Evolutionary conservation across 306 rosid species (phyloP), one percentile per base, ranked within the genome.

Genomic region (Amphicarpaea edgeworthii): DNA sequence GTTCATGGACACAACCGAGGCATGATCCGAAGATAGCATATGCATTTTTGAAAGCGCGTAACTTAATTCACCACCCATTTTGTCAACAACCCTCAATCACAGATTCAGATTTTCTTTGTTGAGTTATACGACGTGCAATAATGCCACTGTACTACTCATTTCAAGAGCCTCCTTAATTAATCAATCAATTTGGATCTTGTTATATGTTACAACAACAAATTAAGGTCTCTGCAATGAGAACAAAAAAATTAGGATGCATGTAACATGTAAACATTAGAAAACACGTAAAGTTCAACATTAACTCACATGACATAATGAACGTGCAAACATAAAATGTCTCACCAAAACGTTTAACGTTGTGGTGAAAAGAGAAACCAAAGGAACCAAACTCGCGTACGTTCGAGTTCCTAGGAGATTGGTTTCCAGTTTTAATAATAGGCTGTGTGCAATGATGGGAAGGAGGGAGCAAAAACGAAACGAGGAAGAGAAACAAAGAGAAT

Each of bases 1-100:
- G 83, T 86, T 95, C 88, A 95, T 84, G 41, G 97, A 90, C 54
- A 95, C 91, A 45, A 95, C 91, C 8, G 97, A 90, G 30, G 92
- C 77, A 81, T 95, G 90, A 82, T 95, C 98, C 0, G 97, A 95
- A 68, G 96, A 61, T 45, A 92, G 21, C 81, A 38, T 73, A 78
- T 86, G 88, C 75, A 86, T 40, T 60, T 63, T 91, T 10, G 93
- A 41, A 21, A 87, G 43, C 19, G 50, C 65, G 54, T 49, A 53
- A 65, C 84, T 72, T 84, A 88, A 70, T 17, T 72, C 88, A 12
- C 66, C 40, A 41, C 79, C 79, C 98, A 95, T 95, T 81, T 72
- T 83, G 38, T 60, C 80, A 70, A n/a, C n/a, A n/a, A 15, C 61
- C 73, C 79, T 77, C 54, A 68, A 74, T 45, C 40, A 9, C 47